These are phyloP conservation scores for Saksenaea oblongispora DNA, from an alignment of 371 early-diverging fungal species.

Conservation along the genomic window DNA sequence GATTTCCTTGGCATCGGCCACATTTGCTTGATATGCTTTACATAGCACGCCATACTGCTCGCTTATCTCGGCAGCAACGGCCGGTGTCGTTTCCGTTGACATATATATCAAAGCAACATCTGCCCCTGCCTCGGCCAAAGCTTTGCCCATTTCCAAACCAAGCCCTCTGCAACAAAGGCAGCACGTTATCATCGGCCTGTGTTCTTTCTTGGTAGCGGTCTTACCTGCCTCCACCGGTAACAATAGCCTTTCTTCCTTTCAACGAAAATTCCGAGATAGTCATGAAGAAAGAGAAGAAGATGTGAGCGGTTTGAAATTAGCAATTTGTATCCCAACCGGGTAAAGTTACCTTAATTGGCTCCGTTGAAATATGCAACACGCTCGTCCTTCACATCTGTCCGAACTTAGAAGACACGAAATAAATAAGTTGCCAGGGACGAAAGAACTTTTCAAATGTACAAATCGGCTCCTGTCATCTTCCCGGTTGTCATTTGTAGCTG, in stretches of 20 bases:
- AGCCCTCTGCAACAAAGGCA: constrained; percentile 29
- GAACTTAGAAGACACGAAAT: no score
- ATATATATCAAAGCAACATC: constrained; percentile 52
- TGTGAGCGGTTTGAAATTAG: background rate
- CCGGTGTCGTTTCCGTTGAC: constrained; percentile 40
- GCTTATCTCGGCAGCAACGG: constrained; percentile 37
- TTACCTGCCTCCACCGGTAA: constrained; percentile 53
- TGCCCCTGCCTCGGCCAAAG: constrained; percentile 49
- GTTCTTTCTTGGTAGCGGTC: background rate
- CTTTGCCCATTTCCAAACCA: constrained; percentile 47
- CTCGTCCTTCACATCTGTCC: no score
- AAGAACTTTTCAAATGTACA: no score
- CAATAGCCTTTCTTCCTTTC: constrained; percentile 43
- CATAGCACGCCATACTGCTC: constrained; percentile 37
- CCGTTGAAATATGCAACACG: no score
- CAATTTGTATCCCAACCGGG: background rate
- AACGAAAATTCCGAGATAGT: constrained; percentile 43
- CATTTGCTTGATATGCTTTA: constrained; percentile 46
- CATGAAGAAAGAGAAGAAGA: constrained; percentile 13
- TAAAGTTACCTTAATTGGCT: background rate
- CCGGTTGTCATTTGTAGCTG: no score
- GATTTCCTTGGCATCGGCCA: constrained; percentile 32
- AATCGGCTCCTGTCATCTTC: no score
- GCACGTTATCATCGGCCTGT: background rate
- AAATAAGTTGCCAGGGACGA: no score